phyloP scores from a whole-genome alignment of 805 yeast species.

The Wickerhamomyces bovis region DNA sequence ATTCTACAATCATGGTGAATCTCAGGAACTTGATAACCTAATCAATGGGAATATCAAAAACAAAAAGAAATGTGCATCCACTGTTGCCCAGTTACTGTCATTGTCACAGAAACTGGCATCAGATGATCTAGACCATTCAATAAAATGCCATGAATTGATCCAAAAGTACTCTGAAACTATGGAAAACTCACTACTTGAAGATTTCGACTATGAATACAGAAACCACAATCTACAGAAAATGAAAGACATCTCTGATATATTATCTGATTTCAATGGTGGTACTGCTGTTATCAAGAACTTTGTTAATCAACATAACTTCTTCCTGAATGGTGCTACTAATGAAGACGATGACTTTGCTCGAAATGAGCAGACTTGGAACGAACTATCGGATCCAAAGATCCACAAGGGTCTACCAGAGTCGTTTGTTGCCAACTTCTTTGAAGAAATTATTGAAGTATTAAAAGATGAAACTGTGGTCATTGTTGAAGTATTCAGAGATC shows the following conservation, averaged over 20 bases:
- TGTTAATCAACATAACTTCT: constrained; percentile 71
- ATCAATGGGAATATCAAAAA: constrained; percentile 48
- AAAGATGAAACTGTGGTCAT: constrained; percentile 71
- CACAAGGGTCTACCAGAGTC: constrained; percentile 44
- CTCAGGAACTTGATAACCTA: constrained; percentile 52
- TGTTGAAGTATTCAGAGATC: constrained; percentile 64
- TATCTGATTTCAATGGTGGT: constrained; percentile 81
- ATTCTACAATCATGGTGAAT: constrained; percentile 45
- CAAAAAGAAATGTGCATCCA: constrained; percentile 60
- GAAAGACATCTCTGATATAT: constrained; percentile 68
- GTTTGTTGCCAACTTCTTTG: constrained; percentile 45
- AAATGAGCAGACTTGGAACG: constrained; percentile 50
- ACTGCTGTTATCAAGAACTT: constrained; percentile 74
- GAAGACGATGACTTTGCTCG: constrained; percentile 26
- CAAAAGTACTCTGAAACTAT: constrained; percentile 69
- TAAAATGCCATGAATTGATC: constrained; percentile 35
- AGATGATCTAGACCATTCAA: constrained; percentile 41
- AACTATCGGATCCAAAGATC: constrained; percentile 52
- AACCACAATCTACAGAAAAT: constrained; percentile 62
- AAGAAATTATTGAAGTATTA: constrained; percentile 52
- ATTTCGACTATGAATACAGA: constrained; percentile 70
- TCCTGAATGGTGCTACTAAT: constrained; percentile 31
- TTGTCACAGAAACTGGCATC: constrained; percentile 61
- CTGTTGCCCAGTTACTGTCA: constrained; percentile 57
- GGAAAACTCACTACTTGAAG: constrained; percentile 64